Conservation (phyloP, 2,329 filamentous ascomycete genomes). For the Diaporthe aspalathi region DNA sequence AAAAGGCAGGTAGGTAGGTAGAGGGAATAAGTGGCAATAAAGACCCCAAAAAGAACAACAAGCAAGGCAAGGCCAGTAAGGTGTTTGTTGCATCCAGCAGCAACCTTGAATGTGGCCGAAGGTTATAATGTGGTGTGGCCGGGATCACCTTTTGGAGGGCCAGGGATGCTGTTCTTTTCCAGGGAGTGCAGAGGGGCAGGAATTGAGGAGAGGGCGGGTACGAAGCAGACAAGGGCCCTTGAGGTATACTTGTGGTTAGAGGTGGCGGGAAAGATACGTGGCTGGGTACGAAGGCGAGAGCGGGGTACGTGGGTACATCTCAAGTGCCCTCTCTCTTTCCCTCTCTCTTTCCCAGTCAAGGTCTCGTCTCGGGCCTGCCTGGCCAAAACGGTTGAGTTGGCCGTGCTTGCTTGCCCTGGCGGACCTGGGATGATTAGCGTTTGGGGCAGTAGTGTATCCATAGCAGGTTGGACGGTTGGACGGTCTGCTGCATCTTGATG, state of each 20-base stretch:
- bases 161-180: constrained; percentile 5
- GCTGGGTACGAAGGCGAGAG: no score
- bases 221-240: no score
- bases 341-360: not conserved
- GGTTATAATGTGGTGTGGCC: constrained; percentile 17
- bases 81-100: constrained; percentile 27
- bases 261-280: no score
- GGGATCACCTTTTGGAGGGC: not conserved
- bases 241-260: no score
- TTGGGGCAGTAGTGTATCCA: not conserved
- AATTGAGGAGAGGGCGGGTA: not conserved
- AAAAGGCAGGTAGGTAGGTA: not conserved
- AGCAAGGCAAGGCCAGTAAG: not conserved
- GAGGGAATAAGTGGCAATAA: constrained; percentile 24
- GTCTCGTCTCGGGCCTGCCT: constrained; percentile 30
- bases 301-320: not conserved
- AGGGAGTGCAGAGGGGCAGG: constrained; percentile 2
- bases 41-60: constrained; percentile 9
- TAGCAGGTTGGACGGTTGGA: no score
- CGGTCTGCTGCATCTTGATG: constrained; percentile 17
- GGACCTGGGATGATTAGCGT: constrained; percentile 31
- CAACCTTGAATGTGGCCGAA: constrained; percentile 18
- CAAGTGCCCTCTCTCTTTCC: no score
- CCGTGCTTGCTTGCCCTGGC: constrained; percentile 22
- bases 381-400: constrained; percentile 33